Evolutionary conservation across 2,329 filamentous ascomycete species (phyloP).

Genomic region (Alternaria metachromatica): DNA sequence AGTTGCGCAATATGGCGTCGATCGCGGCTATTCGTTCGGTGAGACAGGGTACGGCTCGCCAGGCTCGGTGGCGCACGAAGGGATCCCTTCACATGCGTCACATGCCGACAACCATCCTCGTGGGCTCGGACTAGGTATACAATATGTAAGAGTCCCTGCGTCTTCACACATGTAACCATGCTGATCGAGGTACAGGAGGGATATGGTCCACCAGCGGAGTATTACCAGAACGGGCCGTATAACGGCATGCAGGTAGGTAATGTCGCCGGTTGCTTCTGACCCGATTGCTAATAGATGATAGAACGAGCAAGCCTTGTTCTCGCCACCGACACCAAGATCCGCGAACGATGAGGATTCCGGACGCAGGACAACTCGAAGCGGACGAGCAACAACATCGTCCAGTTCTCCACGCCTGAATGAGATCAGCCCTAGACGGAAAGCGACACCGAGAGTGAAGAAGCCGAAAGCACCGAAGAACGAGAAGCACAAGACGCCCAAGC

Average conservation of each 20-base stretch:
- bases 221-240: constrained; percentile 37
- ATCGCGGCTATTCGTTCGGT: constrained; percentile 47
- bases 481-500: constrained; percentile 58
- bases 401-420: constrained; percentile 31
- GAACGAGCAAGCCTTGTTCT: constrained; percentile 37
- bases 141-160: constrained; percentile 38
- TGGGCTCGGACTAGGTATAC: constrained; percentile 36
- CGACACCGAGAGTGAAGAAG: constrained; percentile 51
- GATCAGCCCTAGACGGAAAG: constrained; percentile 35
- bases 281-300: constrained; percentile 27
- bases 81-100: constrained; percentile 36
- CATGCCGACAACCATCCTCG: constrained; percentile 31
- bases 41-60: constrained; percentile 41
- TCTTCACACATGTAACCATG: constrained; percentile 9
- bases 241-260: constrained; percentile 35
- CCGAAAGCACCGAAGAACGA: constrained; percentile 53
- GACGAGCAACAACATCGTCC: constrained; percentile 30
- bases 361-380: constrained; percentile 49
- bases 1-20: constrained; percentile 53
- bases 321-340: constrained; percentile 55
- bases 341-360: constrained; percentile 49
- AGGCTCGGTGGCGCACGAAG: constrained; percentile 33
- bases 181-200: constrained; percentile 39
- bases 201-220: constrained; percentile 36
- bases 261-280: neutral